A percentile compares a stretch with the other conserved stretches of the same genome.
phyloP scores from a whole-genome alignment of 768 basidiomycete genomes.

The Tubosaeta sp. region DNA sequence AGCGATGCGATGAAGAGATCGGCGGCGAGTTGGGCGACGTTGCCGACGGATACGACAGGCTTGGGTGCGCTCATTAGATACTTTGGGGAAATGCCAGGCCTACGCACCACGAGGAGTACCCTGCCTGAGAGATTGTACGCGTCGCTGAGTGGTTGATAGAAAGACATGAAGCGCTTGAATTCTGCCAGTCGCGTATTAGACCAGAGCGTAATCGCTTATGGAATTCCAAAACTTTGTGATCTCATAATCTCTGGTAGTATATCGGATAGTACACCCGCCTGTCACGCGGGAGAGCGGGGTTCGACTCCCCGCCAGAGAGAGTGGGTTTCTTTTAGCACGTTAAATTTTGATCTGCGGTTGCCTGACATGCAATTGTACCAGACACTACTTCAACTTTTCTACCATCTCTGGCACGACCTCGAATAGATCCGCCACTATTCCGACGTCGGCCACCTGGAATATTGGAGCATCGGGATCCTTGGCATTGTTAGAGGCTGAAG shows the following conservation, averaged over 20 bases:
- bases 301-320: slow-evolving; percentile 46
- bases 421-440: slow-evolving; percentile 91
- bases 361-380: slow-evolving; percentile 3
- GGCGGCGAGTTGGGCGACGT: slow-evolving; percentile 73
- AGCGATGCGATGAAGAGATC: slow-evolving; percentile 72
- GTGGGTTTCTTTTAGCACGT: too few relatives aligned
- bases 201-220: neutral
- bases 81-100: neutral
- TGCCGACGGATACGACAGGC: slow-evolving; percentile 78
- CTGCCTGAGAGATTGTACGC: slow-evolving; percentile 27
- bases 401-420: slow-evolving; percentile 88
- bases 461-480: slow-evolving; percentile 98
- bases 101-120: slow-evolving; percentile 28
- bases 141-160: slow-evolving; percentile 25
- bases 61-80: slow-evolving; percentile 21
- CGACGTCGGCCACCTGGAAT: slow-evolving; percentile 96
- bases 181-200: neutral
- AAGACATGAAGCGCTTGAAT: slow-evolving; percentile 19
- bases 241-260: slow-evolving; percentile 39
- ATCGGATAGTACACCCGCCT: slow-evolving; percentile 52
- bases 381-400: slow-evolving; percentile 67
- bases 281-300: slow-evolving; percentile 46
- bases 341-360: too few relatives aligned
- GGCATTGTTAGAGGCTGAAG: slow-evolving; percentile 11
- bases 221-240: fast-evolving